These are phyloP conservation scores for Phytophthora macrochlamydospora DNA, from an alignment of 352 stramenopile genomes.

Conservation along the genomic window DNA sequence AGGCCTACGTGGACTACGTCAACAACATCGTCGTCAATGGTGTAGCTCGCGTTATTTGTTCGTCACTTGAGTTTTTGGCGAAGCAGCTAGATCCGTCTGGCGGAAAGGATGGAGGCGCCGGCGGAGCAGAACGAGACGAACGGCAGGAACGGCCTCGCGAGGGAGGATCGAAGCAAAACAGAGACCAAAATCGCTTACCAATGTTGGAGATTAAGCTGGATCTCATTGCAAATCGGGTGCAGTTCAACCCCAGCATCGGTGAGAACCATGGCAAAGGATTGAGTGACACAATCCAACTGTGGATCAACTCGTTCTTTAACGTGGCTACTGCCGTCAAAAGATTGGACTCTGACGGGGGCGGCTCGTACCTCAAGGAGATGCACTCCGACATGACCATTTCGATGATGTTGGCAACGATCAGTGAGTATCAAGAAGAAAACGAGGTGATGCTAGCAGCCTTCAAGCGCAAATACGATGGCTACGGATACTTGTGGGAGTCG, in stretches of 20 bases:
- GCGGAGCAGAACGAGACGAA: conserved; percentile 30
- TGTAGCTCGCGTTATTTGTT: conserved; percentile 88
- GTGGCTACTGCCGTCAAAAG: conserved; percentile 96
- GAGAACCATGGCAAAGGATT: conserved; percentile 94
- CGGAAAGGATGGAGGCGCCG: conserved; percentile 29
- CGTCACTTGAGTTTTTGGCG: conserved; percentile 91
- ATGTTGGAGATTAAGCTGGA: conserved; percentile 98
- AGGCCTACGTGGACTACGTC: conserved; percentile 97
- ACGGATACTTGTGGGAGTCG: conserved; percentile 96
- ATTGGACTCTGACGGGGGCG: conserved; percentile 93
- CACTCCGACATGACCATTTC: conserved; percentile 96
- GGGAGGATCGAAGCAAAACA: conserved; percentile 43
- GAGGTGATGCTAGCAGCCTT: conserved; percentile 93
- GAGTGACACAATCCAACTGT: conserved; percentile 94
- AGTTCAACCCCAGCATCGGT: conserved; percentile 89
- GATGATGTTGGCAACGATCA: conserved; percentile 93
- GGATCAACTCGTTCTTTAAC: conserved; percentile 97
- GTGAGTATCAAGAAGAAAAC: conserved; percentile 93
- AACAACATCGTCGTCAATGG: conserved; percentile 97
- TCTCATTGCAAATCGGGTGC: conserved; percentile 87
- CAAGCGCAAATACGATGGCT: conserved; percentile 95
- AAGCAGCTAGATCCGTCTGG: conserved; percentile 93
- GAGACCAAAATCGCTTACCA: conserved; percentile 70
- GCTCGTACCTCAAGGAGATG: conserved; percentile 98
- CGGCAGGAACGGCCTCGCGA: conserved; percentile 21